phyloP scores from a whole-genome alignment of 2,329 filamentous ascomycete genomes.

The Lasiodiplodia citricola region DNA sequence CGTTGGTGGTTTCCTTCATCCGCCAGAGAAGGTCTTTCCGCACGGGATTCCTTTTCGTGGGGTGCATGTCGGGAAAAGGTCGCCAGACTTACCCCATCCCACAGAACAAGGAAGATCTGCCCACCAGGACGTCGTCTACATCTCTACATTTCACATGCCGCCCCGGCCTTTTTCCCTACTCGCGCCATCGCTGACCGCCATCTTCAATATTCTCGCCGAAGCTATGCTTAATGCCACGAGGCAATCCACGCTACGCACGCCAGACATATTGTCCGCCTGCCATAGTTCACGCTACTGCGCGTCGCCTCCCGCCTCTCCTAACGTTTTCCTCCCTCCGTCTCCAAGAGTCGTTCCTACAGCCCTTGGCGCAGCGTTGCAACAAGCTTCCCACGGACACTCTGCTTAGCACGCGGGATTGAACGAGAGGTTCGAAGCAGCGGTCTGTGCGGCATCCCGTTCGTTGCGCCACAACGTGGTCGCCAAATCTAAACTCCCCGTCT shows the following conservation, averaged over 20 bases:
- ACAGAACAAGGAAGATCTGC: neutral
- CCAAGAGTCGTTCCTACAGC: neutral
- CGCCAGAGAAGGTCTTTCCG: neutral
- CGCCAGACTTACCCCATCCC: neutral
- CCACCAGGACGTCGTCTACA: neutral
- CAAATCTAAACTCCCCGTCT: neutral
- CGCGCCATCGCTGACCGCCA: conserved; percentile 6
- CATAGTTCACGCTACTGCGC: neutral
- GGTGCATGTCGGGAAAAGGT: conserved; percentile 2
- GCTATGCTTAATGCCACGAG: conserved; percentile 8
- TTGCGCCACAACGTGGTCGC: conserved; percentile 9
- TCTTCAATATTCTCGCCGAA: neutral
- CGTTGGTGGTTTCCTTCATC: neutral
- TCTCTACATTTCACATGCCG: conserved; percentile 1
- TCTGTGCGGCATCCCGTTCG: neutral
- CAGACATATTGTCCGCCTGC: neutral
- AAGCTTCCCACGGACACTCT: neutral
- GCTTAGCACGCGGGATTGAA: neutral
- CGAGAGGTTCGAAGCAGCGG: conserved; percentile 1
- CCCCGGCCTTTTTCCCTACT: conserved; percentile 14
- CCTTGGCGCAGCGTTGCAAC: neutral
- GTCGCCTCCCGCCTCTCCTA: conserved; percentile 2
- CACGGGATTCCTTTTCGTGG: conserved; percentile 9
- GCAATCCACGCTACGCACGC: neutral
- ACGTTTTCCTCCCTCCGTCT: neutral